Percentiles rank a stretch among this genome's conserved stretches.
Conservation (phyloP, 2,329 filamentous ascomycete genomes). For the Cladosporium sp. region DNA sequence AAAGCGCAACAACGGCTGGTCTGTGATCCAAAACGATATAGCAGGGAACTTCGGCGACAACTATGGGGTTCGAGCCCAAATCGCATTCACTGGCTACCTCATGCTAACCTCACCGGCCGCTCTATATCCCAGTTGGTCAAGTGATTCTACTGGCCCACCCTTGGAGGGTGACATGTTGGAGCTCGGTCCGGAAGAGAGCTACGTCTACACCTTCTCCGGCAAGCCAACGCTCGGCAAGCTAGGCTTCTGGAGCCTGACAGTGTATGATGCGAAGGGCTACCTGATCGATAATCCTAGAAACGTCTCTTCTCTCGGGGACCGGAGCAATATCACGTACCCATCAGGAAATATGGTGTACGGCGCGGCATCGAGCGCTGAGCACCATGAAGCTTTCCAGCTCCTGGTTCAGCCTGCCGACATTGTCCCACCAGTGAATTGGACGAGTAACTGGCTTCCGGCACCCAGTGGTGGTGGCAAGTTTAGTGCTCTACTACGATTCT, state of each 20-base stretch:
- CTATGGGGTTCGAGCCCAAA: conserved; percentile 13
- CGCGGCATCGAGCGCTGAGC: not conserved
- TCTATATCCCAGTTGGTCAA: conserved; percentile 16
- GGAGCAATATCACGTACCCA: conserved; percentile 16
- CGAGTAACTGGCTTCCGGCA: conserved; percentile 17
- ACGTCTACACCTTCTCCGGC: conserved; percentile 19
- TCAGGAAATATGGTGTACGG: conserved; percentile 15
- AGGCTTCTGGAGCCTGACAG: conserved; percentile 21
- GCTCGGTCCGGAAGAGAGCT: conserved; percentile 12
- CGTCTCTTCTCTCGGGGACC: conserved; percentile 17
- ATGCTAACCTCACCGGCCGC: conserved; percentile 12
- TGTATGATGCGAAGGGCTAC: conserved; percentile 14
- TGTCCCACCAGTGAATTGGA: conserved; percentile 19
- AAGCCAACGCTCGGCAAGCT: conserved; percentile 15
- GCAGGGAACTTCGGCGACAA: conserved; percentile 13
- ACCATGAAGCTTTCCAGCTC: conserved; percentile 13
- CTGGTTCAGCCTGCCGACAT: conserved; percentile 16
- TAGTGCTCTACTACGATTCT: not conserved
- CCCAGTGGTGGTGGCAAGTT: not conserved
- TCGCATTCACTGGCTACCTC: conserved; percentile 14
- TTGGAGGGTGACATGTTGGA: not conserved
- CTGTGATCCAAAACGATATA: not conserved
- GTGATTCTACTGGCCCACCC: not conserved
- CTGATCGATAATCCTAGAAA: conserved; percentile 16
- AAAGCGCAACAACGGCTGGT: conserved; percentile 16